These are phyloP conservation scores for Diospyros kaki DNA, from an alignment of 148 eudicot genomes.

Conservation along the genomic window DNA sequence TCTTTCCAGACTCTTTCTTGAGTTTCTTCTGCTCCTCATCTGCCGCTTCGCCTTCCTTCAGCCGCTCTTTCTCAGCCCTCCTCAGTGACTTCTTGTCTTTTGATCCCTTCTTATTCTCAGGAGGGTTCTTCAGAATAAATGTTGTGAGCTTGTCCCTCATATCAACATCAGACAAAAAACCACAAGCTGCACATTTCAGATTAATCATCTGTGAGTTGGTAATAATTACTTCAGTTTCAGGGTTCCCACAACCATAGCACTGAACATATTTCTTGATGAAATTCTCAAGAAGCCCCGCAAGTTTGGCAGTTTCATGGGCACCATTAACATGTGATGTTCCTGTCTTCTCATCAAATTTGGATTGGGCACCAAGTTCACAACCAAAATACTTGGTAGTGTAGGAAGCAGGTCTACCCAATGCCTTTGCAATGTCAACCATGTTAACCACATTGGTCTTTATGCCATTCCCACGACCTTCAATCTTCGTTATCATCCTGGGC, in stretches of 20 bases:
- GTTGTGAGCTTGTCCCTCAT: constrained; percentile 78
- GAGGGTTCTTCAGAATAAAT: constrained; percentile 71
- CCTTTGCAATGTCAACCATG: constrained; percentile 83
- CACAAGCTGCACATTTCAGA: constrained; percentile 78
- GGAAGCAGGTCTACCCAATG: constrained; percentile 65
- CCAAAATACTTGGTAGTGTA: constrained; percentile 80
- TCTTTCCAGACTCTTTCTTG: constrained; percentile 54
- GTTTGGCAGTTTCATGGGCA: constrained; percentile 65
- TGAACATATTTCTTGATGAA: constrained; percentile 85
- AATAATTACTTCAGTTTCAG: constrained; percentile 70
- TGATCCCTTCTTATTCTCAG: constrained; percentile 50
- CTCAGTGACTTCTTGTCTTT: constrained; percentile 81
- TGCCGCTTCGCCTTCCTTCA: constrained; percentile 76
- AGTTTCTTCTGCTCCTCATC: constrained; percentile 66
- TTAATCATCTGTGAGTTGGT: constrained; percentile 64
- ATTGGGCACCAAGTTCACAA: constrained; percentile 83
- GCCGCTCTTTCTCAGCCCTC: constrained; percentile 70
- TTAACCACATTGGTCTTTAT: constrained; percentile 79
- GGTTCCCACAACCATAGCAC: constrained; percentile 84
- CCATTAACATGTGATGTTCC: constrained; percentile 77
- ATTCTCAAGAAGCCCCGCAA: constrained; percentile 74
- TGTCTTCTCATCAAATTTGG: constrained; percentile 74
- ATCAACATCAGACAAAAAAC: constrained; percentile 74
- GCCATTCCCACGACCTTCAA: constrained; percentile 87
- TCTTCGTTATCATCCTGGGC: constrained; percentile 81